phyloP scores from a whole-genome alignment of 306 rosid genomes.

The Fragaria iinumae region DNA sequence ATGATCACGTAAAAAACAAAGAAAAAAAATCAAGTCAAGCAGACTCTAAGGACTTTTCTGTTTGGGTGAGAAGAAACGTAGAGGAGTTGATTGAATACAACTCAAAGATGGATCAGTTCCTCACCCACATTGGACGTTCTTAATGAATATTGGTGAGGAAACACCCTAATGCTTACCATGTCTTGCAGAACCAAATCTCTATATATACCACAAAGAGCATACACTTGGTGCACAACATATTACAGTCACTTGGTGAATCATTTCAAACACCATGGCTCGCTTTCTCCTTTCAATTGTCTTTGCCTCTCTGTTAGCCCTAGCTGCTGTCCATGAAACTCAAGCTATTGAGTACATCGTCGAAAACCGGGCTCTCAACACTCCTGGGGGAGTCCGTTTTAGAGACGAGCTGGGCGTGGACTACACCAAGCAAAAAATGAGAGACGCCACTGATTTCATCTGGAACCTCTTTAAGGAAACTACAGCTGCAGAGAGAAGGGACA shows the following conservation, averaged over 20 bases:
- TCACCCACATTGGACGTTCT: not conserved
- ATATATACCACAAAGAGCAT: too few species aligned
- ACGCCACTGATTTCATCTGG: constrained; percentile 32
- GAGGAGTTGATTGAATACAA: not conserved
- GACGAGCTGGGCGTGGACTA: constrained; percentile 6
- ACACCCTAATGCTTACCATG: not conserved
- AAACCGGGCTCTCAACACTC: not conserved
- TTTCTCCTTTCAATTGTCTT: not conserved
- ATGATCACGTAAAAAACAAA: not conserved
- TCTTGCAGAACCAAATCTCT: too few species aligned
- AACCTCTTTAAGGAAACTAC: constrained; percentile 23
- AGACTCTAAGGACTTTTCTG: not conserved
- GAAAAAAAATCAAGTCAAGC: not conserved
- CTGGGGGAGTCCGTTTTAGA: not conserved
- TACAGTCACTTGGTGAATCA: not conserved
- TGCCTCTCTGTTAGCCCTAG: not conserved
- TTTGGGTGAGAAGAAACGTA: too few species aligned
- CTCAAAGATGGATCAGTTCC: not conserved
- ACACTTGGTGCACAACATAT: too few species aligned
- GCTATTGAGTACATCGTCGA: not conserved
- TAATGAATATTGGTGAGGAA: not conserved
- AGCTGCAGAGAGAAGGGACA: constrained; percentile 18
- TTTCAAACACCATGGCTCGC: not conserved
- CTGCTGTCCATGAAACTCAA: not conserved
- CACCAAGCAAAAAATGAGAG: constrained; percentile 12